Evolutionary conservation across 345 rosid genomes (phyloP), one percentile per base, ranked within the genome.

Genomic region (Combretum micranthum): DNA sequence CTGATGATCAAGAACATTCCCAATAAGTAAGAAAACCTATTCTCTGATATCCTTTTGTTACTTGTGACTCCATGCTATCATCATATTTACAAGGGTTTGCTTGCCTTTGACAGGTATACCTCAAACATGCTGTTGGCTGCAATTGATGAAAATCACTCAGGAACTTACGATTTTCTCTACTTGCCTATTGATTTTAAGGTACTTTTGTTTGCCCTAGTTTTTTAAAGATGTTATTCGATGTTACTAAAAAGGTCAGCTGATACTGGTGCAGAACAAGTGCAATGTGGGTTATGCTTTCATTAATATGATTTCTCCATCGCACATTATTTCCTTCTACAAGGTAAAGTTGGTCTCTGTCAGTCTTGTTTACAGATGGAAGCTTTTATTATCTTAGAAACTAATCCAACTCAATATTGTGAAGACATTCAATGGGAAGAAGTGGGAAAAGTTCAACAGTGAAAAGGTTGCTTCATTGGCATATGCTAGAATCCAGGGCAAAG

Each of bases 361-460:
- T 49, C 26, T 67, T 25, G 23, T 42, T 20, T 32, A 32, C 5
- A 32, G 39, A 9, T 5, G 1, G 9, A 32, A 32, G 15, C 22
- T 49, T 49, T 15, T 15, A 43, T 14, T 14, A 25, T 4, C 49
- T 15, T 25, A 56, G 46, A 54, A 50, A 32, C 39, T 25, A 3
- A 13, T 20, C 14, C 22, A 42, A 43, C 50, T 62, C 53, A 23
- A 59, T 26, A 47, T 60, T 55, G 44, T 79, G 72, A 78, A 92
- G 98, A 88, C 88, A 42, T 84, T 92, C 68, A 84, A 75, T 57
- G 98, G 95, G 63, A 88, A 86, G 74, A 80, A 72, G 74, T 92
- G 98, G 98, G 95, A 92, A 73, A 92, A 92, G 74, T 92, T 92
- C 74, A 86, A 92, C 61, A 92, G 98, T 54, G 98, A 90, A 63